Evolutionary conservation across 805 yeast genomes (phyloP), one percentile per base, ranked within the genome.

Genomic region (Zygoascus tannicola): DNA sequence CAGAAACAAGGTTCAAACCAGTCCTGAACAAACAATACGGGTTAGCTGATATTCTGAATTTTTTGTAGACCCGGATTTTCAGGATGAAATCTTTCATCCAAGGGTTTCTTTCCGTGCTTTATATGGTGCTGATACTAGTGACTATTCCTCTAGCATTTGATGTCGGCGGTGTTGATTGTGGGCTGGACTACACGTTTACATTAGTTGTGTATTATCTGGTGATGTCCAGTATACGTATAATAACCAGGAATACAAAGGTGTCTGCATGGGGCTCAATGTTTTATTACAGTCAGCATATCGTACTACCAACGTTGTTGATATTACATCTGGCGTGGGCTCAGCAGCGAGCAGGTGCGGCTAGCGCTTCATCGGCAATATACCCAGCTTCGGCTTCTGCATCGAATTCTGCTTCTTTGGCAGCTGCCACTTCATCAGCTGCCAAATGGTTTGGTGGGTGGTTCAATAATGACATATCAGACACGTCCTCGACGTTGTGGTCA

Each of bases 81-180:
- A 20, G 30, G 45, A 22, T 41, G 36, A 35, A 35, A 20, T 32
- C 38, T 22, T 10, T 44, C 12, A 21, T 50, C 7, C 55, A 47
- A 43, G 44, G 40, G n/a, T n/a, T 45, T n/a, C 41, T 51, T 30
- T 53, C 59, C 38, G 42, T 48, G 35, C 62, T 82, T 23, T 86
- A 87, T 56, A 67, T 86, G 43, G 60, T 74, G 4, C 73, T 85
- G 41, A 78, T 85, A 10, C 73, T 87, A 22, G 68, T 88, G 23
- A 82, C 96, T 2, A 82, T 92, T 4, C 97, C 97, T 3, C 72
- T 92, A 49, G 83, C 97, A 20, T 92, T 92, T 63, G 95, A 90
- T 57, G 81, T 86, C 32, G 97, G 97, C 7, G 97, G 97, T 1
- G 73, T 80, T 16, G 72, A 77, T 44, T 90, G 97, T 63, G 98